These are phyloP conservation scores for Suhomyces choctaworum DNA, from an alignment of 1,139 yeast species.

Conservation along the genomic window DNA sequence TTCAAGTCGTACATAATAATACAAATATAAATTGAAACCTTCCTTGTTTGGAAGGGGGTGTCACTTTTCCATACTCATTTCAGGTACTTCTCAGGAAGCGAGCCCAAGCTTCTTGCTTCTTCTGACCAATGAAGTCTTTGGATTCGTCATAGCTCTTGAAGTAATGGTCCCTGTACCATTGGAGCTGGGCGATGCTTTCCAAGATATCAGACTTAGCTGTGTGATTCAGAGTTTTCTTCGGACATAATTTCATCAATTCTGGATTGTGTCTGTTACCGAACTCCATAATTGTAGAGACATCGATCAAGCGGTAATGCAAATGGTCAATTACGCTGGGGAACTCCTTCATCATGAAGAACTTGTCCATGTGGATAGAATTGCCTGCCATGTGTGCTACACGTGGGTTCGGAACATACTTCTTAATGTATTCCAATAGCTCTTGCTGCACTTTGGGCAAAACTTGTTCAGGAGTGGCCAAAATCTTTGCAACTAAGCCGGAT, in stretches of 20 bases:
- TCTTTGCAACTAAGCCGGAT: constrained; percentile 76
- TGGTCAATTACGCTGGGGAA: constrained; percentile 74
- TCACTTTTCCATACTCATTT: no score
- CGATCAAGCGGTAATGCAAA: constrained; percentile 82
- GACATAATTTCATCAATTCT: constrained; percentile 52
- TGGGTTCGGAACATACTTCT: constrained; percentile 52
- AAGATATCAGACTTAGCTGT: constrained; percentile 87
- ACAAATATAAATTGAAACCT: background rate
- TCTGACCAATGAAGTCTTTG: constrained; percentile 16
- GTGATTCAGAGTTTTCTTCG: constrained; percentile 68
- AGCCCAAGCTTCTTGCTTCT: constrained; percentile 2
- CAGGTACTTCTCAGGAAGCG: no score
- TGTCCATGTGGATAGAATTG: constrained; percentile 89
- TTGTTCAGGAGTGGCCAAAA: constrained; percentile 53
- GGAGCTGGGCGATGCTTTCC: constrained; percentile 82
- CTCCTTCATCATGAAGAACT: constrained; percentile 78
- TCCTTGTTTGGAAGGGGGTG: no score
- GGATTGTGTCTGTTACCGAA: constrained; percentile 78
- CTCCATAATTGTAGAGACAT: constrained; percentile 84
- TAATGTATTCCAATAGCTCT: constrained; percentile 64
- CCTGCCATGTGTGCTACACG: constrained; percentile 79
- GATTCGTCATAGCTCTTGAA: constrained; percentile 35
- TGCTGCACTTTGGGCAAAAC: constrained; percentile 60
- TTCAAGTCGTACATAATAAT: no score
- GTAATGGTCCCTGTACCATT: constrained; percentile 74